A percentile compares a stretch with the other conserved stretches of the same genome.
Evolutionary conservation across 148 eudicot genomes (phyloP).

Genomic region (Silene uniflora): DNA sequence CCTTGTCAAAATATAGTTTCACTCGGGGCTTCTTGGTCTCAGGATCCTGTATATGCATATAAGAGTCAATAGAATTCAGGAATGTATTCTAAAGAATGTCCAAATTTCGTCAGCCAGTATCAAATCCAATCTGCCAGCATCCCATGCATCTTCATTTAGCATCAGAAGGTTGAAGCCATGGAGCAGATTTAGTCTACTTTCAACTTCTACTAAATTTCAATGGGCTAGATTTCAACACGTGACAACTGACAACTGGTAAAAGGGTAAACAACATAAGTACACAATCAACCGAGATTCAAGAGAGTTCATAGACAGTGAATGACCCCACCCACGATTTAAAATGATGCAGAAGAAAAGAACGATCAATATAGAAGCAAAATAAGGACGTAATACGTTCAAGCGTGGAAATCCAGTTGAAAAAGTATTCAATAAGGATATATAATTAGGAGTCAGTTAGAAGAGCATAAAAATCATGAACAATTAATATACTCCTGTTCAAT

Average conservation of each 20-base stretch:
- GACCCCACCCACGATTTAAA: neutral
- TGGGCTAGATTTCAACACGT: constrained; percentile 9
- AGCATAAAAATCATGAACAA: neutral
- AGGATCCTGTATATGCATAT: constrained; percentile 54
- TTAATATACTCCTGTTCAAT: neutral
- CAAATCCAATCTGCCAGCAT: constrained; percentile 22
- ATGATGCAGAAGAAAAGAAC: neutral
- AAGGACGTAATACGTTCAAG: neutral
- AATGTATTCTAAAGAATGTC: neutral
- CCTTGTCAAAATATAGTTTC: constrained; percentile 86
- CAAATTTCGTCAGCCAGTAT: neutral
- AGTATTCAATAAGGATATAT: neutral
- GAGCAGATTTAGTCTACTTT: constrained; percentile 9
- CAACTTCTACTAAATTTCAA: constrained; percentile 5
- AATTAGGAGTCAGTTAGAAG: no score
- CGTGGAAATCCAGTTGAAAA: neutral
- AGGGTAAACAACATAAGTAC: constrained; percentile 10
- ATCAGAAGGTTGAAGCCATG: constrained; percentile 1
- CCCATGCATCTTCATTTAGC: neutral
- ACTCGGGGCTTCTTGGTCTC: constrained; percentile 93
- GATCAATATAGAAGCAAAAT: neutral
- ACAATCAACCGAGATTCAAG: neutral
- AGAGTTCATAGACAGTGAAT: neutral
- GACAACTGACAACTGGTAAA: constrained; percentile 8
- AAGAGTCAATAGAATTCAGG: neutral